Evolutionary conservation across 139 green algal genomes (phyloP).

Genomic region (Monoraphidium neglectum): DNA sequence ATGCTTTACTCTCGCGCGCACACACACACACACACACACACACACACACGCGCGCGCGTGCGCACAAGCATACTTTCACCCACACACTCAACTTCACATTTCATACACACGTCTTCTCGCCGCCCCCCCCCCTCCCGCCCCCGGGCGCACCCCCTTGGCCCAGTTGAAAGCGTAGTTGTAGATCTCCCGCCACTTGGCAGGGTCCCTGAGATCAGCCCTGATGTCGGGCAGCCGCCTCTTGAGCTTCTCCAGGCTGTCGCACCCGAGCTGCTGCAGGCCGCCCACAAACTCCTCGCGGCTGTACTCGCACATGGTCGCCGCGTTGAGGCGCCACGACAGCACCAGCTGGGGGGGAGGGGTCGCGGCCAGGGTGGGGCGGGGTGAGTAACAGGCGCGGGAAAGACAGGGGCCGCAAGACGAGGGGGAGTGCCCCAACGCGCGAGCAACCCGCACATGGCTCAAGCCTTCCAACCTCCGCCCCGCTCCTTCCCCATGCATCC

Average conservation of each 20-base stretch:
- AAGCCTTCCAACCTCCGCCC: neutral
- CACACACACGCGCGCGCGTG: neutral
- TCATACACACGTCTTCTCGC: too few species aligned
- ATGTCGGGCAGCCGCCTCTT: conserved; percentile 69
- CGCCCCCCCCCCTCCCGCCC: too few species aligned
- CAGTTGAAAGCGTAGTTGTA: conserved; percentile 88
- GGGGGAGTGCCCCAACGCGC: too few species aligned
- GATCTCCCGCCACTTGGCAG: conserved; percentile 65
- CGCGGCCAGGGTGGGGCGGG: neutral
- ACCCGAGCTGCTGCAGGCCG: conserved; percentile 37
- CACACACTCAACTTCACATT: too few species aligned
- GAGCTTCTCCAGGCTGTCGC: conserved; percentile 74
- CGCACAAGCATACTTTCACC: neutral
- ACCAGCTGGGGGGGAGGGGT: conserved; percentile 69
- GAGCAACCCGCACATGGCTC: too few species aligned
- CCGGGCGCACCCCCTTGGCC: conserved; percentile 50
- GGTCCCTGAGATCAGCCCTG: conserved; percentile 60
- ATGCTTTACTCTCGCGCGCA: too few species aligned
- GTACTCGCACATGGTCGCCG: conserved; percentile 90
- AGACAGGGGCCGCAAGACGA: neutral
- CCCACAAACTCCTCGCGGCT: conserved; percentile 61
- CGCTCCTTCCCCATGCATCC: neutral
- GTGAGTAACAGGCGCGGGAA: neutral
- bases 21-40: neutral
- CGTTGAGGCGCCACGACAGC: conserved; percentile 81